phyloP scores from a whole-genome alignment of 2,329 filamentous ascomycete species.

The Exophiala lecanii-corni region DNA sequence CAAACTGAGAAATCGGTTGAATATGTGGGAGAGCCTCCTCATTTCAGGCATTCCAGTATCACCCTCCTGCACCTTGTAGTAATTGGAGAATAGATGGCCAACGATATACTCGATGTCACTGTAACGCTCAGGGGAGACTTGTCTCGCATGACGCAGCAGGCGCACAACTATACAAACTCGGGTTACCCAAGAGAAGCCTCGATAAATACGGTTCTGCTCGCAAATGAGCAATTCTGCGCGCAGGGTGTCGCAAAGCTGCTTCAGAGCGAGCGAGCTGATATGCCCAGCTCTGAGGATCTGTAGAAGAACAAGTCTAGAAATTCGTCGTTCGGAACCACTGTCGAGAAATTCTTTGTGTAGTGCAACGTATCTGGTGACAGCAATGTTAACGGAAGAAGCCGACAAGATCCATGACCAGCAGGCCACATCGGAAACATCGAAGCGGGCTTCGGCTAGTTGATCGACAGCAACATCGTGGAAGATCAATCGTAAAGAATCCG shows the following conservation, averaged over 20 bases:
- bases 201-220: constrained; percentile 7
- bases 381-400: constrained; percentile 32
- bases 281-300: constrained; percentile 43
- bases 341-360: constrained; percentile 28
- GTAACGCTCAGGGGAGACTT: constrained; percentile 45
- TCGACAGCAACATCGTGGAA: constrained; percentile 30
- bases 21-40: constrained; percentile 26
- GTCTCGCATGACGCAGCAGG: constrained; percentile 48
- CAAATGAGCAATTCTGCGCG: constrained; percentile 8
- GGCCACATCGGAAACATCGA: constrained; percentile 38
- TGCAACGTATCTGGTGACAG: constrained; percentile 35
- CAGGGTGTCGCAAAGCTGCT: constrained; percentile 34
- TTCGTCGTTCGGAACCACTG: constrained; percentile 8
- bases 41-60: constrained; percentile 6
- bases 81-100: constrained; percentile 13
- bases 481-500: constrained; percentile 30
- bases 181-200: constrained; percentile 8
- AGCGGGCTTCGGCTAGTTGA: constrained; percentile 32
- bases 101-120: constrained; percentile 37
- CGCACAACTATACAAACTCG: constrained; percentile 38
- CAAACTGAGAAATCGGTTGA: constrained; percentile 46
- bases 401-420: constrained; percentile 46
- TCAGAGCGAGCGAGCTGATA: constrained; percentile 40
- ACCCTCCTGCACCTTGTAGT: constrained; percentile 4
- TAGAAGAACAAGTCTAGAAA: constrained; percentile 46